Percentiles rank a stretch among this genome's conserved stretches.
These are phyloP conservation scores for Cutaneotrichosporon daszewskae DNA, from an alignment of 1,284 basidiomycete genomes.

Conservation along the genomic window DNA sequence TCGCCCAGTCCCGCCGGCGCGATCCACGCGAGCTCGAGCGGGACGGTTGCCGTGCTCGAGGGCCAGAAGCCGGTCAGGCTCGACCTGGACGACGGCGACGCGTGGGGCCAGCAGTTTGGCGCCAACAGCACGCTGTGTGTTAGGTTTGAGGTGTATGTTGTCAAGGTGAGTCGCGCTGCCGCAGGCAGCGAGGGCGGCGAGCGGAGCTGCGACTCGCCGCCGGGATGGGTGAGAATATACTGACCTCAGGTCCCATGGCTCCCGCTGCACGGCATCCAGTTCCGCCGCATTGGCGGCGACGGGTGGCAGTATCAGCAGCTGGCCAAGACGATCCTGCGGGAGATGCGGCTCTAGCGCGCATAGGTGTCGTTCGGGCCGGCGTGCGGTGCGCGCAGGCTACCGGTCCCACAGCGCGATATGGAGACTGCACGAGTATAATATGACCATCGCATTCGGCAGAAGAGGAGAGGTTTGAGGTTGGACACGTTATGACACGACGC, in stretches of 20 bases:
- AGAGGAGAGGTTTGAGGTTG: too few relatives aligned
- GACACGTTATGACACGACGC: too few relatives aligned
- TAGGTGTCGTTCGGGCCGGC: too few relatives aligned
- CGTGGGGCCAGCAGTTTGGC: conserved; percentile 27
- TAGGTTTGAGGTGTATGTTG: conserved; percentile 87
- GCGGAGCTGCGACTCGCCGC: not conserved
- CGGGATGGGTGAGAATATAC: not conserved
- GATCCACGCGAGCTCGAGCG: conserved; percentile 1
- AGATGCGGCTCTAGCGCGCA: conserved; percentile 84
- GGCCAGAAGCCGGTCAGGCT: conserved; percentile 12
- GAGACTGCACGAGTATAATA: too few relatives aligned
- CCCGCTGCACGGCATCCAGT: conserved; percentile 91
- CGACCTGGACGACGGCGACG: conserved; percentile 60
- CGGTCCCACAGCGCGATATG: too few relatives aligned
- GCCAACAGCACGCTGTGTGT: conserved; percentile 69
- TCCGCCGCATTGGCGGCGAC: conserved; percentile 83
- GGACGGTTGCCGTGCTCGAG: conserved; percentile 3
- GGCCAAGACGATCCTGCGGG: conserved; percentile 84
- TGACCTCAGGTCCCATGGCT: conserved; percentile 74
- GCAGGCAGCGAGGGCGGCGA: not conserved
- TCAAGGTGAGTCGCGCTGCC: conserved; percentile 61
- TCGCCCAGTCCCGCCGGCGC: conserved; percentile 5
- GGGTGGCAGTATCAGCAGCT: conserved; percentile 98
- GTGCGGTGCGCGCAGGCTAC: too few relatives aligned
- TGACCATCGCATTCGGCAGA: too few relatives aligned